phyloP scores from a whole-genome alignment of 495 filamentous ascomycete species.

The Astrothelium subdiscretum region DNA sequence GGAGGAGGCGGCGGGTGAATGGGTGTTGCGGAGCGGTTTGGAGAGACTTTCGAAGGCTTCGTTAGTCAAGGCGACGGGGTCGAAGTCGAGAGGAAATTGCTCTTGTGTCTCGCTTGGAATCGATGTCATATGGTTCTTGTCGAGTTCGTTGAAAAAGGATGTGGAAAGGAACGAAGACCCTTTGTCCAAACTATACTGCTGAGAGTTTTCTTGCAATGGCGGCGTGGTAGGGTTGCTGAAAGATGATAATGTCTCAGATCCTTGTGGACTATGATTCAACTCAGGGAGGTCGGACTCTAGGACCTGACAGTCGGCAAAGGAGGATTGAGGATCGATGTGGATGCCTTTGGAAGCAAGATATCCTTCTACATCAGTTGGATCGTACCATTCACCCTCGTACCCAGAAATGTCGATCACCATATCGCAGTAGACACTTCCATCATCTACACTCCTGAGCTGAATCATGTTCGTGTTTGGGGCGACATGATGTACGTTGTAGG shows the following conservation, averaged over 20 bases:
- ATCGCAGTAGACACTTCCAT: constrained; percentile 4
- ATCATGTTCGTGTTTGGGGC: constrained; percentile 17
- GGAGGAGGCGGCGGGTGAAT: background rate
- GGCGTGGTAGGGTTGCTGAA: constrained; percentile 3
- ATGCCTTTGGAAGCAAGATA: constrained; percentile 52
- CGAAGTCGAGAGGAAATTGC: background rate
- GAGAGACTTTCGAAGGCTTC: background rate
- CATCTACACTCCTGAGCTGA: background rate
- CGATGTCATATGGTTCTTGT: background rate
- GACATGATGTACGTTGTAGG: constrained; percentile 25
- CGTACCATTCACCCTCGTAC: constrained; percentile 58
- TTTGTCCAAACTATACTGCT: background rate
- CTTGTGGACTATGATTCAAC: background rate
- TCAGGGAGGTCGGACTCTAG: constrained; percentile 12
- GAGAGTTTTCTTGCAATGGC: background rate
- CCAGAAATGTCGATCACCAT: constrained; percentile 17
- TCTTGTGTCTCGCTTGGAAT: background rate
- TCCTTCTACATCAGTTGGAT: constrained; percentile 59
- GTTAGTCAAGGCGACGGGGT: background rate
- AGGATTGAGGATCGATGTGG: constrained; percentile 39
- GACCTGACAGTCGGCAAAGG: constrained; percentile 40
- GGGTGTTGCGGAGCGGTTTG: background rate
- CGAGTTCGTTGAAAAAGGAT: background rate
- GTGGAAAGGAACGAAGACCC: background rate
- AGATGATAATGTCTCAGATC: background rate